Conservation (phyloP, 164 flowering plant genomes). For the Chimonanthus praecox region DNA sequence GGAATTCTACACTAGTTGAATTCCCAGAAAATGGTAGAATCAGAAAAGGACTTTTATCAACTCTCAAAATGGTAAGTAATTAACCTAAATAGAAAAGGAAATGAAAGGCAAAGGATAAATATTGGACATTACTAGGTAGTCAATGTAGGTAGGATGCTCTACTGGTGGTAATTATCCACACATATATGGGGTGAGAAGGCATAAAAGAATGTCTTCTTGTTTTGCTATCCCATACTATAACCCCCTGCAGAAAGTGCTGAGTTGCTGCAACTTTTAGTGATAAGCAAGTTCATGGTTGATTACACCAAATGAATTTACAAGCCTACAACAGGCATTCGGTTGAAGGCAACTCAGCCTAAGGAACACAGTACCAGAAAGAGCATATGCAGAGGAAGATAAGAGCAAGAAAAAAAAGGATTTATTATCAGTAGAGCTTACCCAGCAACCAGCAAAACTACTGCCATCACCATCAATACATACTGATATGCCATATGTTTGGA, state of each 20-base stretch:
- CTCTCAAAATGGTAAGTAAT: background rate
- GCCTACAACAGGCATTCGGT: background rate
- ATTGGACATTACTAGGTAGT: background rate
- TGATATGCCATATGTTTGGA: constrained; percentile 70
- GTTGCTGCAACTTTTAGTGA: too few species aligned
- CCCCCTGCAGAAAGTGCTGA: too few species aligned
- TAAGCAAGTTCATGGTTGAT: background rate
- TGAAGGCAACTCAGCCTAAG: background rate
- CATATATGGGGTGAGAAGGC: too few species aligned
- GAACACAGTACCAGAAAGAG: constrained; percentile 30
- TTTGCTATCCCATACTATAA: too few species aligned
- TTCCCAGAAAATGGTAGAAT: background rate
- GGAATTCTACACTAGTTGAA: background rate
- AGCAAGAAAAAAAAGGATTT: background rate
- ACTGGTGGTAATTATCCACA: too few species aligned
- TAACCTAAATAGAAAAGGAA: background rate
- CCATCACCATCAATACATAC: constrained; percentile 44
- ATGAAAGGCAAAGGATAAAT: too few species aligned
- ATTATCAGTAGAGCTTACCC: constrained; percentile 41
- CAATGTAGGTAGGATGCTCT: background rate
- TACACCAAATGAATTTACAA: background rate
- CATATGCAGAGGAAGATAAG: background rate
- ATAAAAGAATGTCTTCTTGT: too few species aligned
- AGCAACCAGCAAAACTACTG: constrained; percentile 44
- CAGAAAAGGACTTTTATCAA: background rate